These are phyloP conservation scores for Plasmodium vivax DNA, from an alignment of 169 alveolate species.

Conservation along the genomic window DNA sequence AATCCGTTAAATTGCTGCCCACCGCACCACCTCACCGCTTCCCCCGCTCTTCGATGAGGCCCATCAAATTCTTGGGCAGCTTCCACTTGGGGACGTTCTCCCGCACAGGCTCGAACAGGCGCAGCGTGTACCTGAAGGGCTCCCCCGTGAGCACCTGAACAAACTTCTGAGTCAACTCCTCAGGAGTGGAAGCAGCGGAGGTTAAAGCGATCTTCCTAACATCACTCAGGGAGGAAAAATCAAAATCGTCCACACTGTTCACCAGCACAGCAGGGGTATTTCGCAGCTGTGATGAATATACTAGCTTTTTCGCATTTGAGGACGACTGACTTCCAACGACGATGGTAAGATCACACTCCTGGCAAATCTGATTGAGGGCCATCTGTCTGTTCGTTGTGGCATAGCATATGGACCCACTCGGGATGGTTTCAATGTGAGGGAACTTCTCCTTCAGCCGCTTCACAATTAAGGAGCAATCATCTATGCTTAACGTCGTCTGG, in stretches of 20 bases:
- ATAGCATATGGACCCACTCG: conserved; percentile 89
- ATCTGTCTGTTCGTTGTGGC: conserved; percentile 89
- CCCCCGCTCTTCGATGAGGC: conserved; percentile 77
- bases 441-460: conserved; percentile 77
- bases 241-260: conserved; percentile 77
- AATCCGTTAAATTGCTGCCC: not conserved
- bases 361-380: conserved; percentile 81
- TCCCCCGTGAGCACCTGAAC: conserved; percentile 69
- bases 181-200: conserved; percentile 90
- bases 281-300: conserved; percentile 81
- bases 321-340: conserved; percentile 86
- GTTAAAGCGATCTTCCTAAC: conserved; percentile 81
- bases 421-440: conserved; percentile 86
- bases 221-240: conserved; percentile 77
- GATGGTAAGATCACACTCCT: conserved; percentile 77
- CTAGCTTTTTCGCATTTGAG: conserved; percentile 85
- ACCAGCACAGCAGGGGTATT: conserved; percentile 78
- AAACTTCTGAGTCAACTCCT: conserved; percentile 80
- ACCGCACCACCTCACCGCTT: not conserved
- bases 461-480: conserved; percentile 83
- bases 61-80: conserved; percentile 82
- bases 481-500: conserved; percentile 88
- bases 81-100: conserved; percentile 88
- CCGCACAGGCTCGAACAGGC: conserved; percentile 77
- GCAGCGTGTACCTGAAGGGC: conserved; percentile 75